Evolutionary conservation across 257 asterid genomes (phyloP), one percentile per base, ranked within the genome.

Genomic region (Perilla frutescens): DNA sequence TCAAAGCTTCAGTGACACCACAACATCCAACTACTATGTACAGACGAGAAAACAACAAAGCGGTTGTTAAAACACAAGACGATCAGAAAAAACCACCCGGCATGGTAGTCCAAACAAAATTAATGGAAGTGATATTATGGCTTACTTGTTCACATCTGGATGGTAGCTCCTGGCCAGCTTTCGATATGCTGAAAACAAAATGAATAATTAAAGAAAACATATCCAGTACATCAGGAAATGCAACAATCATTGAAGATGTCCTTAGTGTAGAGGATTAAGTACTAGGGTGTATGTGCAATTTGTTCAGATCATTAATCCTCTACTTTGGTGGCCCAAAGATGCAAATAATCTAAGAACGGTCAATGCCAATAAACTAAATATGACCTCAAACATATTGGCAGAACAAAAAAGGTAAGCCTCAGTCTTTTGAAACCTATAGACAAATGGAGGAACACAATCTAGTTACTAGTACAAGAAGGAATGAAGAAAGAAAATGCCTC

Each of bases 81-180:
- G n/a, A 73, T 65, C 59, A 61, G 54, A 66, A 14, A 39, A 56
- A 51, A 8, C 2, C 2, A 45, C 3, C 5, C 12, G 41, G 50
- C 9, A 13, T 41, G 32, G 76, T 54, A 60, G 40, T 11, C n/a
- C 45, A 71, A 83, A 54, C 62, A 13, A 32, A 37, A 74, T 71
- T 12, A 32, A 47, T 37, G 53, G 31, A 73, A 67, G 70, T 55
- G 71, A 56, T 40, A 15, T 20, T 2, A 49, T 11, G 53, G 74
- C 97, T 87, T 80, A 89, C 99, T 89, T 95, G 90, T 89, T 92
- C 75, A 95, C 99, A 76, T 95, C 99, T 12, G 99, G 99, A 84
- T 95, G 99, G 81, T 83, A 86, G 78, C 81, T 90, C 84, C 99
- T 82, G 43, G 99, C 99, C 57, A 95, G 97, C 87, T 95, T 92